Percentiles rank a stretch among this genome's conserved stretches.
Conservation (phyloP, 2,329 filamentous ascomycete species). For the Diatrype stigma region DNA sequence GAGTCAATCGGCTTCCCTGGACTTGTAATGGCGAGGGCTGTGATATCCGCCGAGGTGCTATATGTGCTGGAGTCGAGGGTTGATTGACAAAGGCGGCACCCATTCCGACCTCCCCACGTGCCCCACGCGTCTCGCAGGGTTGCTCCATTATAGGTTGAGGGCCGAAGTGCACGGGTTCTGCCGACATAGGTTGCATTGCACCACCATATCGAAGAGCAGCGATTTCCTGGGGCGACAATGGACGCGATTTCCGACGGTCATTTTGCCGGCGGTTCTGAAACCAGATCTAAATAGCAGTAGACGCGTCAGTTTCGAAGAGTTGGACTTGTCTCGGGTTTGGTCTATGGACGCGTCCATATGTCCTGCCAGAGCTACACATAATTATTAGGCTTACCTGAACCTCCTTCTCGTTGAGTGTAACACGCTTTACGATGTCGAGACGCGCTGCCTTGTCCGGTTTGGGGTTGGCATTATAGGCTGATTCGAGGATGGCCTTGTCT, state of each 20-base stretch:
- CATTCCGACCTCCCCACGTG: slow-evolving; percentile 10
- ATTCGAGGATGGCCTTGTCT: slow-evolving; percentile 84
- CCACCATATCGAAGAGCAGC: slow-evolving; percentile 54
- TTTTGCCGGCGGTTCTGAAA: slow-evolving; percentile 95
- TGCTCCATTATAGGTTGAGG: slow-evolving; percentile 12
- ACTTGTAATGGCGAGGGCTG: slow-evolving; percentile 18
- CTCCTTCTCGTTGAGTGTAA: slow-evolving; percentile 90
- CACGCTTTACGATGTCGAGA: slow-evolving; percentile 76
- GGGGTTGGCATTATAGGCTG: slow-evolving; percentile 77
- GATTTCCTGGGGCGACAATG: slow-evolving; percentile 74
- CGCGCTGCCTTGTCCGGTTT: slow-evolving; percentile 91
- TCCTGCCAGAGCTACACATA: neutral
- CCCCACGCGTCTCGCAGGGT: slow-evolving; percentile 5
- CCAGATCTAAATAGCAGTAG: slow-evolving; percentile 69
- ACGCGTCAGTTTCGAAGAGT: slow-evolving; percentile 16
- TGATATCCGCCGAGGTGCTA: slow-evolving; percentile 14
- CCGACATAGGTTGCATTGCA: slow-evolving; percentile 46
- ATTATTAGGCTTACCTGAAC: slow-evolving; percentile 76
- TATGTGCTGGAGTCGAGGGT: slow-evolving; percentile 15
- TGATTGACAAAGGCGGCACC: slow-evolving; percentile 12
- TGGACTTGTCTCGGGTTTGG: slow-evolving; percentile 1
- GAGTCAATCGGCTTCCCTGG: slow-evolving; percentile 1
- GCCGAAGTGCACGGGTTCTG: slow-evolving; percentile 33
- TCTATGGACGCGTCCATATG: neutral
- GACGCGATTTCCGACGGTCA: slow-evolving; percentile 82